Base-by-base conservation (phyloP, 371 early-diverging fungal genomes). In the Mucor indicus region DNA sequence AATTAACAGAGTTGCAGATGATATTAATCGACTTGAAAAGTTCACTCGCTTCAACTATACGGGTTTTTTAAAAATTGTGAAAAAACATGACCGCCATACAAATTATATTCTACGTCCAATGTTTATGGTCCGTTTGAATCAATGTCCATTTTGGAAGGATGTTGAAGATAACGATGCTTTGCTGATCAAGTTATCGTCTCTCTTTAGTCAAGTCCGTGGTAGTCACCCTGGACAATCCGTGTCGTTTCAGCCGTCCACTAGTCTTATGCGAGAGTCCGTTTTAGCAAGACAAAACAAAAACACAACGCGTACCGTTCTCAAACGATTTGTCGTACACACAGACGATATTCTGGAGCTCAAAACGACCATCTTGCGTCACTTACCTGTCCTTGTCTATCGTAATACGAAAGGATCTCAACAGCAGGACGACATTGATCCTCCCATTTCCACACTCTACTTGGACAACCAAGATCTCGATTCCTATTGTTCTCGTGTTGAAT, bases 291-390 rank as follows among this genome's bases (percentile, higher is more conserved):
- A 44, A 44, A 30, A 36, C 10, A 16, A 30, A 32, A 44, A 33
- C 15, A 41, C 33, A 21, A 54, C 58, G 35, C 64, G 67, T n/a
- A 59, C 59, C 22, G 49, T 72, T 3, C 55, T 72, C 16, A 72
- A 68, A 38, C 55, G 98, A 64, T 99, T 93, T 77, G 99, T 99
- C 96, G 95, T 99, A 1, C 95, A 95, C 50, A 87, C 91, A 0
- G 98, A 99, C 62, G 98, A 99, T 67, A 89, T 99, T 15, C 85
- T 93, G 53, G 96, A 97, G 58, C 83, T 99, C 53, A 95, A 97
- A 65, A 85, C 90, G 20, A 79, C 83, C 58, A 93, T 99, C 35
- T 81, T 98, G 37, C 90, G 91, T 62, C 87, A 98, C 63, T 80
- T 99, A 36, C 99, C 99, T 4, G 95, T 98, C 21, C 77, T 98